Percentiles rank a stretch among this genome's conserved stretches.
These are phyloP conservation scores for Fusarium redolens DNA, from an alignment of 2,329 filamentous ascomycete genomes.

Conservation along the genomic window DNA sequence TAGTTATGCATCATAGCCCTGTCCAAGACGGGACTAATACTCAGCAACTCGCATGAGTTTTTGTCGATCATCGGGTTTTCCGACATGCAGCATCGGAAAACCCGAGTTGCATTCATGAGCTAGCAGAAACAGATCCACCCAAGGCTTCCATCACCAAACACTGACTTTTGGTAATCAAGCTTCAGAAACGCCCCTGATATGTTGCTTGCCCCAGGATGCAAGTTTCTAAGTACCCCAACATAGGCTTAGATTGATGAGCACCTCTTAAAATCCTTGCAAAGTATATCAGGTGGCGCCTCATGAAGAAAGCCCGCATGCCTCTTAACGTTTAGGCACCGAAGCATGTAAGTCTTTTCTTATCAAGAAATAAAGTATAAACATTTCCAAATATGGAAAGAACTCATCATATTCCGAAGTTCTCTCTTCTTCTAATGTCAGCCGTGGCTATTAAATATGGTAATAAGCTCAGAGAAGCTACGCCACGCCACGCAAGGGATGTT, in stretches of 20 bases:
- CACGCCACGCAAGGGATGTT: too few relatives aligned
- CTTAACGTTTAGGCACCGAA: too few relatives aligned
- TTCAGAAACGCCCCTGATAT: rapidly evolving
- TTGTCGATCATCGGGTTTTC: background rate
- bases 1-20: rapidly evolving
- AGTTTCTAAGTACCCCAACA: rapidly evolving
- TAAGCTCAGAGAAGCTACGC: background rate
- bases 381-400: rapidly evolving
- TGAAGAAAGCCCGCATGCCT: background rate
- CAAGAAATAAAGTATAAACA: rapidly evolving
- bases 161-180: rapidly evolving
- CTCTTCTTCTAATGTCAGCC: too few relatives aligned
- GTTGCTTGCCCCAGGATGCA: rapidly evolving
- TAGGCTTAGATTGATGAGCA: too few relatives aligned
- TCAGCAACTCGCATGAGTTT: rapidly evolving
- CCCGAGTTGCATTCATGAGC: background rate
- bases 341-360: rapidly evolving
- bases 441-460: too few relatives aligned
- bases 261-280: background rate
- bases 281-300: rapidly evolving
- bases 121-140: background rate
- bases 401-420: rapidly evolving
- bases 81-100: background rate
- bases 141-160: background rate
- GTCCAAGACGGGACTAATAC: background rate